Evolutionary conservation across 352 stramenopile genomes (phyloP), one percentile per base, ranked within the genome.

Genomic region (Phytopythium aichiense): DNA sequence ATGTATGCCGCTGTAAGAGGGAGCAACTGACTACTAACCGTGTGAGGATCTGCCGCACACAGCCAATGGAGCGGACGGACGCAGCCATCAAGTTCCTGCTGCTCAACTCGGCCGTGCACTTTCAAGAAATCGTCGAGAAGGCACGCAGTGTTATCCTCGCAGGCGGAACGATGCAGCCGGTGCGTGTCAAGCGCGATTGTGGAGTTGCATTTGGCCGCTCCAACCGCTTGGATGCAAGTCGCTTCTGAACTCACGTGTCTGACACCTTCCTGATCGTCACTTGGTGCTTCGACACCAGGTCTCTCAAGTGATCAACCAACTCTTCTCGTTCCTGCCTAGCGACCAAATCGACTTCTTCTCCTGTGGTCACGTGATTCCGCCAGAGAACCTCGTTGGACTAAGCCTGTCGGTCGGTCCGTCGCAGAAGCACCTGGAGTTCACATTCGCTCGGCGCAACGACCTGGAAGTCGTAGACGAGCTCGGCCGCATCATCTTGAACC

Each of bases 311-410:
- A 87, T 98, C 49, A 80, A 87, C 38, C 91, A 98, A 63, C 79
- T 99, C 2, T 98, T 99, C 58, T 83, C 90, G 22, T 75, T 76
- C 11, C 57, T 98, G 0, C 70, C 80, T n/a, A 61, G 56, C 30
- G 64, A 79, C 43, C 59, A 76, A 2, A 84, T 99, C n/a, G 88
- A 96, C 60, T 70, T 98, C 2, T 99, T 99, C 74, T 98, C 96
- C 1, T 99, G 97, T 64, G 96, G 94, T n/a, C 98, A 99, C 72
- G 97, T 99, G 1, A 98, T 99, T 68, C 89, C 95, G 54, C 73
- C 81, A 0, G 75, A 89, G 60, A 98, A 99, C 71, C 81, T 99
- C 25, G 46, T 93, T 3, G 82, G 79, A 20, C 89, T 91, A 55
- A 92, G 72, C 28, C 63, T 94, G 22, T 77, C 79, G 12, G 72